Percentiles rank a stretch among this genome's conserved stretches.
Evolutionary conservation across 108 stramenopile species (phyloP).

Genomic region (Seminavis robusta): DNA sequence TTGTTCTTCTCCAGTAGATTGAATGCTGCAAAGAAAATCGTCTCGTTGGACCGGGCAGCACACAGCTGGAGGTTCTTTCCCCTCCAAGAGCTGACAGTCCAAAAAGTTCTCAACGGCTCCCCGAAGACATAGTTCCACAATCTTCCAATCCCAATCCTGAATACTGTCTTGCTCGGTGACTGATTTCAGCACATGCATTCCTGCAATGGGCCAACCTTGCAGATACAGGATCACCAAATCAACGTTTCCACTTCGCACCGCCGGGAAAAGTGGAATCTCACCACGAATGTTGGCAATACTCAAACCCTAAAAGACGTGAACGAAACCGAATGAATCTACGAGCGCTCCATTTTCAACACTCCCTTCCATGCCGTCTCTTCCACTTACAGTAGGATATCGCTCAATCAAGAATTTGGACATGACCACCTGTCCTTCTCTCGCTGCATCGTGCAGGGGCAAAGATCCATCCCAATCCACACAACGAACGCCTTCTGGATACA

Average conservation of each 20-base stretch:
- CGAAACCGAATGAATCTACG: no score
- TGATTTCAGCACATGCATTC: slow-evolving; percentile 31
- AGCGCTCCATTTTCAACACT: no score
- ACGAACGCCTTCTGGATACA: slow-evolving; percentile 23
- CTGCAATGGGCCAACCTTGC: slow-evolving; percentile 34
- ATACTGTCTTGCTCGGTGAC: slow-evolving; percentile 22
- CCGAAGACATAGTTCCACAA: slow-evolving; percentile 42
- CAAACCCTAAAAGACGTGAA: no score
- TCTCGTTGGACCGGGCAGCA: no score
- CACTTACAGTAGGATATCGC: slow-evolving; percentile 14
- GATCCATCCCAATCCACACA: slow-evolving; percentile 44
- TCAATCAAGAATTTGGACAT: slow-evolving; percentile 36
- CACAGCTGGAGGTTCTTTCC: not conserved
- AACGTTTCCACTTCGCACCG: slow-evolving; percentile 42
- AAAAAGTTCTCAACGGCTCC: slow-evolving; percentile 34
- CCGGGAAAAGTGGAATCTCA: slow-evolving; percentile 47
- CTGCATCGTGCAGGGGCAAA: slow-evolving; percentile 49
- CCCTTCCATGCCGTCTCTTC: no score
- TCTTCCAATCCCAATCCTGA: slow-evolving; percentile 20
- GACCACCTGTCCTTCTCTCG: slow-evolving; percentile 39
- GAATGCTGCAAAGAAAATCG: not conserved
- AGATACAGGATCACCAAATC: slow-evolving; percentile 27
- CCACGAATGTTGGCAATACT: slow-evolving; percentile 29
- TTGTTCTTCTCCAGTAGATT: not conserved
- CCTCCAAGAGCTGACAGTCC: slow-evolving; percentile 2